Percentiles rank a stretch among this genome's conserved stretches.
Conservation (phyloP, 176 grass and related monocot genomes). For the Oryza meyeriana region DNA sequence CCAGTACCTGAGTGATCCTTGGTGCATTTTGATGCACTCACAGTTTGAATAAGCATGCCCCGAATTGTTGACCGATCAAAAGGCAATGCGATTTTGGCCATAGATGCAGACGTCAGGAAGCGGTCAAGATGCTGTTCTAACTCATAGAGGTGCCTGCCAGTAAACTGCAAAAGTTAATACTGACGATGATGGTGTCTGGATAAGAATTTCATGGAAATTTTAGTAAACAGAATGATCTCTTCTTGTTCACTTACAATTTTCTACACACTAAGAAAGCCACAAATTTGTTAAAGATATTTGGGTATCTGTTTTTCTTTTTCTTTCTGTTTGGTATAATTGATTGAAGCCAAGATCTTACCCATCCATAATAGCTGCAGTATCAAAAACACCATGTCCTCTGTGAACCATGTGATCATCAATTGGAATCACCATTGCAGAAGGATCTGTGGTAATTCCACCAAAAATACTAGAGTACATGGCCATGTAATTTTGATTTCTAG, state of each 20-base stretch:
- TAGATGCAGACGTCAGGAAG: constrained; percentile 69
- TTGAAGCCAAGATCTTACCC: constrained; percentile 50
- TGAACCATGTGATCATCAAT: constrained; percentile 98
- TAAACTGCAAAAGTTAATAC: constrained; percentile 18
- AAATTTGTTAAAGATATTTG: not conserved
- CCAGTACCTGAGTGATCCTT: constrained; percentile 89
- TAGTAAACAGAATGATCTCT: not conserved
- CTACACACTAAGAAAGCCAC: not conserved
- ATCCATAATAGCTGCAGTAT: constrained; percentile 85
- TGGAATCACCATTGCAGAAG: constrained; percentile 81
- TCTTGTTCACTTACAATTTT: not conserved
- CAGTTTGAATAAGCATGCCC: constrained; percentile 67
- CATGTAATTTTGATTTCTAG: constrained; percentile 73
- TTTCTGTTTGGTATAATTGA: not conserved
- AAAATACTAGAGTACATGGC: constrained; percentile 94
- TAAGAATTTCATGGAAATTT: constrained; percentile 13
- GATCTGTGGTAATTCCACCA: constrained; percentile 79
- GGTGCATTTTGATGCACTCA: constrained; percentile 73
- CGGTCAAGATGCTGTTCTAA: constrained; percentile 85
- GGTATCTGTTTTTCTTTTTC: not conserved
- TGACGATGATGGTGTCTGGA: not conserved
- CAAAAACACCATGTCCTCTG: constrained; percentile 94
- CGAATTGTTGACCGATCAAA: constrained; percentile 62
- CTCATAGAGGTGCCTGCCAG: constrained; percentile 78
- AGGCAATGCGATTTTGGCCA: constrained; percentile 65